These are phyloP conservation scores for Comarum palustre DNA, from an alignment of 306 rosid species.

Conservation along the genomic window DNA sequence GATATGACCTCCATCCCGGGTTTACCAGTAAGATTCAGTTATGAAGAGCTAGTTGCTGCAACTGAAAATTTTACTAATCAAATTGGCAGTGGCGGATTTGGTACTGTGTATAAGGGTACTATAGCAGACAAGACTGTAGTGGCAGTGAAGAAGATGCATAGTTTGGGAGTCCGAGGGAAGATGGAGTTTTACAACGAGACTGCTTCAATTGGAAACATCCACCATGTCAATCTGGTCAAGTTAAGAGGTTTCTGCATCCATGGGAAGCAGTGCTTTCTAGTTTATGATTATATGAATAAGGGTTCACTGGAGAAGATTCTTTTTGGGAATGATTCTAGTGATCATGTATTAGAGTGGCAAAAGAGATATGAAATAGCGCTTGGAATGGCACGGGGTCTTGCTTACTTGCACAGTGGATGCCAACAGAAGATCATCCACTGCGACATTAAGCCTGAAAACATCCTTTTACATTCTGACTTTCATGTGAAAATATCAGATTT, in stretches of 20 bases:
- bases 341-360: conserved; percentile 25
- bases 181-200: conserved; percentile 25
- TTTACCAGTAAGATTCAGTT: conserved; percentile 25
- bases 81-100: conserved; percentile 35
- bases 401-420: conserved; percentile 56
- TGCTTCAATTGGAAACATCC: conserved; percentile 20
- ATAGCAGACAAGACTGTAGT: conserved; percentile 14
- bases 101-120: conserved; percentile 29
- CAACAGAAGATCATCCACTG: conserved; percentile 60
- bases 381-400: conserved; percentile 51
- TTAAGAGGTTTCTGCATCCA: conserved; percentile 21
- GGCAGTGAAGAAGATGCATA: conserved; percentile 33
- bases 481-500: conserved; percentile 55
- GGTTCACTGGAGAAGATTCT: conserved; percentile 25
- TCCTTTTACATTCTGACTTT: conserved; percentile 36
- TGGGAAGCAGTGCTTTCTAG: conserved; percentile 9
- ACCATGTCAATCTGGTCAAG: conserved; percentile 26
- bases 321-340: conserved; percentile 5
- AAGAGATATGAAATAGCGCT: conserved; percentile 35
- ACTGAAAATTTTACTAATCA: conserved; percentile 24
- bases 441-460: conserved; percentile 66
- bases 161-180: conserved; percentile 24
- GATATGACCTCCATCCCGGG: conserved; percentile 24
- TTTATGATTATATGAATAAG: conserved; percentile 18
- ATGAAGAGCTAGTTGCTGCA: conserved; percentile 21